A percentile compares a stretch with the other conserved stretches of the same genome.
Evolutionary conservation across 352 stramenopile species (phyloP).

Genomic region (Phytophthora tentaculata): DNA sequence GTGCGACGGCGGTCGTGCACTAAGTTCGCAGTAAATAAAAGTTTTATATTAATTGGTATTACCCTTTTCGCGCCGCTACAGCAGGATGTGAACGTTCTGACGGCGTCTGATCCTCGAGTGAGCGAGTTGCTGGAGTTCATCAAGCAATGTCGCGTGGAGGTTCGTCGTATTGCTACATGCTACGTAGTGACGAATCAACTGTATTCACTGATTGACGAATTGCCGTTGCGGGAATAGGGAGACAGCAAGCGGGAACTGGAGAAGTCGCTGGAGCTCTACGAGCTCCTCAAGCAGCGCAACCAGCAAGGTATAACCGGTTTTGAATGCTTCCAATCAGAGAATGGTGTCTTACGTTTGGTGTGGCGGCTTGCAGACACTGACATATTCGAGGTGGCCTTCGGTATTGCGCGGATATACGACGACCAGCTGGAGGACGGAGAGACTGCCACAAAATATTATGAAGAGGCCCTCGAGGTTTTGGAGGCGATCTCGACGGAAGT

Average conservation of each 20-base stretch:
- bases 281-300: conserved; percentile 22
- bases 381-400: conserved; percentile 29
- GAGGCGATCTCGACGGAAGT: conserved; percentile 19
- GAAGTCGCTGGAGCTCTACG: conserved; percentile 32
- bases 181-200: no score
- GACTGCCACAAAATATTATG: conserved; percentile 31
- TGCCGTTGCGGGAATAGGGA: conserved; percentile 4
- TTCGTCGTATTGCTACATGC: neutral
- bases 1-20: conserved; percentile 1
- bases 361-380: conserved; percentile 14
- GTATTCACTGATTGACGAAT: neutral
- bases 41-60: neutral
- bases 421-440: conserved; percentile 24
- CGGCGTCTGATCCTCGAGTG: conserved; percentile 6
- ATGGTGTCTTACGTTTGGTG: neutral
- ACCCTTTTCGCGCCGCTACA: neutral
- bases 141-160: conserved; percentile 28
- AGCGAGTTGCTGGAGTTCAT: conserved; percentile 23
- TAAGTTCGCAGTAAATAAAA: neutral
- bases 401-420: conserved; percentile 37
- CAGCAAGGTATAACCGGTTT: conserved; percentile 29
- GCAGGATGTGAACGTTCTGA: neutral
- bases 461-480: conserved; percentile 28
- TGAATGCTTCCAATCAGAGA: no score
- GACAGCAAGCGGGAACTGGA: conserved; percentile 21